These are phyloP conservation scores for Chaetomium olivaceum DNA, from an alignment of 2,329 filamentous ascomycete genomes.

Conservation along the genomic window DNA sequence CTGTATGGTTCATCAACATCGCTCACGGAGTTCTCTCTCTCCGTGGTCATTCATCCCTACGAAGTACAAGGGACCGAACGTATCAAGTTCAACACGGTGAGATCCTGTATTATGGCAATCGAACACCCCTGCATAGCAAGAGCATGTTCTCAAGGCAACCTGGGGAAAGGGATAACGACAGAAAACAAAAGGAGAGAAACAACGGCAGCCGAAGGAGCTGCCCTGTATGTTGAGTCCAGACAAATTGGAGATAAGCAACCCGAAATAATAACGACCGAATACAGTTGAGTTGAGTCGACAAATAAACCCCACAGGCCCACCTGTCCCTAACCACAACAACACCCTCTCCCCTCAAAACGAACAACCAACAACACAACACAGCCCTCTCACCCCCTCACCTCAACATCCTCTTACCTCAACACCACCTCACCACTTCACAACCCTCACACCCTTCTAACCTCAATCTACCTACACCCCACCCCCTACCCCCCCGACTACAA, in stretches of 20 bases:
- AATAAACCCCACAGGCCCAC: neutral
- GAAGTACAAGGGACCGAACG: neutral
- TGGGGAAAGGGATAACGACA: neutral
- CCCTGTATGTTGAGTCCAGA: neutral
- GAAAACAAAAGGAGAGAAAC: neutral
- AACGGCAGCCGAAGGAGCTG: neutral
- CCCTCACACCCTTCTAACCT: neutral
- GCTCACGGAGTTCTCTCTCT: neutral
- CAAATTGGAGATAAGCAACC: neutral
- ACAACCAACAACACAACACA: neutral
- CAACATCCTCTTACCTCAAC: neutral
- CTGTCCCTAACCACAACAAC: neutral
- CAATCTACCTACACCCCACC: neutral
- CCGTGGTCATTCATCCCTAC: neutral
- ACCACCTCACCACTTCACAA: neutral
- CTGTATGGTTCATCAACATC: neutral
- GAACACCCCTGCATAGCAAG: neutral
- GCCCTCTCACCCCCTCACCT: neutral
- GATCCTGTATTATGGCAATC: neutral
- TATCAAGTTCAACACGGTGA: neutral
- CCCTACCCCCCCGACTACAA: neutral
- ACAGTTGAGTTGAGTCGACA: neutral
- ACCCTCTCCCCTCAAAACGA: neutral
- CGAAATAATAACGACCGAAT: neutral
- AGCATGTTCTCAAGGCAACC: neutral